Evolutionary conservation across 768 basidiomycete genomes (phyloP).

Genomic region (Amanita pallidorosea): DNA sequence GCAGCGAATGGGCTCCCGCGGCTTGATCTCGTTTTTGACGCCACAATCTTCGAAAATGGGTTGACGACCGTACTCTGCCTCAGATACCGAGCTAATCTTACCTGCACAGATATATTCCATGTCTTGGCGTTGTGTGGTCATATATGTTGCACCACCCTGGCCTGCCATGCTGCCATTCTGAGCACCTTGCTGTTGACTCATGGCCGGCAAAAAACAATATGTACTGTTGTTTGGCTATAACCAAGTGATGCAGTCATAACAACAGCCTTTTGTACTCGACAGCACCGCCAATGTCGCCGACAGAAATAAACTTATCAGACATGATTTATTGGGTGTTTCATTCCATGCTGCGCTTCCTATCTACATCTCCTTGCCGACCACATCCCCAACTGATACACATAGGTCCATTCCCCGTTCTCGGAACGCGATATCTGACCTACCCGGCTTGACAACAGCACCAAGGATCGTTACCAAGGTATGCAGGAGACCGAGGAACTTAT

Average conservation of each 20-base stretch:
- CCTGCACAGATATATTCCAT: conserved; percentile 89
- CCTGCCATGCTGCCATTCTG: conserved; percentile 12
- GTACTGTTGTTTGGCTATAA: conserved; percentile 10
- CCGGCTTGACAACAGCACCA: conserved; percentile 43
- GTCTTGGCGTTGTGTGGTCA: conserved; percentile 33
- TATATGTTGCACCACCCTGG: conserved; percentile 16
- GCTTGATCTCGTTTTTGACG: conserved; percentile 82
- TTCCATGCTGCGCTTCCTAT: neutral
- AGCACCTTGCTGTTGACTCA: conserved; percentile 27
- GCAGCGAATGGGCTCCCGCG: conserved; percentile 90
- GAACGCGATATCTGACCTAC: conserved; percentile 28
- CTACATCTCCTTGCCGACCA: conserved; percentile 51
- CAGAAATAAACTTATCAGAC: neutral
- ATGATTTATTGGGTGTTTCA: neutral
- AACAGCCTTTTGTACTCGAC: neutral
- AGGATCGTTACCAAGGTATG: conserved; percentile 45
- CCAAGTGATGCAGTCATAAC: neutral
- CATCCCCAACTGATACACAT: conserved; percentile 26
- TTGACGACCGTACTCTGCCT: neutral
- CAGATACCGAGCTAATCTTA: conserved; percentile 18
- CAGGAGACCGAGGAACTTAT: conserved; percentile 26
- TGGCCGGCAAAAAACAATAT: conserved; percentile 13
- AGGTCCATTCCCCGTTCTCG: conserved; percentile 24
- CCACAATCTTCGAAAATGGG: conserved; percentile 61
- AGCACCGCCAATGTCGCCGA: neutral